Base-by-base conservation (phyloP, 2,329 filamentous ascomycete species). In the Chrysosporium queenslandicum region DNA sequence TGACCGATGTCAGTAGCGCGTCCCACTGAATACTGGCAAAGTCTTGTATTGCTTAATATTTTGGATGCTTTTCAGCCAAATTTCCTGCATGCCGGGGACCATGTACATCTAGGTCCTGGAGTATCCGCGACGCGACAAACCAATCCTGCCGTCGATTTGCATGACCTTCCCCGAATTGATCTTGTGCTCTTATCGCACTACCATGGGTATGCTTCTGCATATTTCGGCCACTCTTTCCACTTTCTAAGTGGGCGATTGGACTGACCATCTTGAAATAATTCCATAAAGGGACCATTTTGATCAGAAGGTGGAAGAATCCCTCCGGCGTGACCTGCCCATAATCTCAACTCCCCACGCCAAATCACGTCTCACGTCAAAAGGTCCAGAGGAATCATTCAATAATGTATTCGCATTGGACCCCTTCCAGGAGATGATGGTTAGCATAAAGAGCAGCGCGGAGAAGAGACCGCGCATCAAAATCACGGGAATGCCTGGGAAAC, bases 81-180 rank as follows among this genome's bases (percentile, higher is more conserved):
- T 64, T 85, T 85, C 65, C 72, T 85, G 0, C 81, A 83, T 59
- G 75, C 75, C 1, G 80, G 81, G 29, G 80, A 83, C 59, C 78
- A 84, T 58, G 80, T 85, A 7, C 81, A 85, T 61, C 74, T 85
- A 1, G 82, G 81, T 0, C 81, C 81, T 0, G 80, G 80, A 0
- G 79, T 55, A 1, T 77, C 72, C 1, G 76, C 71, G 0, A 71
- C 70, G 21, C 71, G 81, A 1, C 64, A 66, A 21, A 83, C 77
- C 0, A 76, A 85, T 56, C 81, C 81, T 20, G 78, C 78, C 0
- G 70, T 85, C 14, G 75, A 82, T 53, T 62, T 85, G 4, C 71
- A 80, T 45, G 71, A 79, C 25, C 67, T 85, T 1, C 82, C 82
- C 1, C 69, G 73, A 1, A 71, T 85, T 18, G 79, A 85, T 60